A percentile compares a stretch with the other conserved stretches of the same genome.
Conservation (phyloP, 2,329 filamentous ascomycete species). For the Raffaelea ambrosiae region DNA sequence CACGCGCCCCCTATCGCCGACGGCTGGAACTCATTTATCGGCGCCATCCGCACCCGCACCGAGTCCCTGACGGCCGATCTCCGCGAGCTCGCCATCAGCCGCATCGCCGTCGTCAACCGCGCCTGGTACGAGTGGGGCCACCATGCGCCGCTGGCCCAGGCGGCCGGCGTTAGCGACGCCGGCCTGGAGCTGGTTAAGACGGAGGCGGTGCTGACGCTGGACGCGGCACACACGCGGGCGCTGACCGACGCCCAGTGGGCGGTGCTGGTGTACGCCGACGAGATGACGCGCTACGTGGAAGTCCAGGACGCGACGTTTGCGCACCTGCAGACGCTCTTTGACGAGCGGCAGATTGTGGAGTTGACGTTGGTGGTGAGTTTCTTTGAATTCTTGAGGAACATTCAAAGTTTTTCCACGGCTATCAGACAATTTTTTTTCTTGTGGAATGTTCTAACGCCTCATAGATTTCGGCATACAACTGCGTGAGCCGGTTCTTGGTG, state of each 20-base stretch:
- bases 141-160: slow-evolving; percentile 60
- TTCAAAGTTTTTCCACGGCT: slow-evolving; percentile 4
- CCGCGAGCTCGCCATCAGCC: slow-evolving; percentile 71
- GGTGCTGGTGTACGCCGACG: slow-evolving; percentile 66
- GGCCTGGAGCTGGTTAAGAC: slow-evolving; percentile 37
- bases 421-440: slow-evolving; percentile 1
- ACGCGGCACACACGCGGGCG: background rate
- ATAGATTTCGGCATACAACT: slow-evolving; percentile 64
- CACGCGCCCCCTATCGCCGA: slow-evolving; percentile 68
- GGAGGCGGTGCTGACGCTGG: slow-evolving; percentile 19
- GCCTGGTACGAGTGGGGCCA: slow-evolving; percentile 83
- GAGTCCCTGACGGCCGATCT: slow-evolving; percentile 39
- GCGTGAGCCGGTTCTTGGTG: slow-evolving; percentile 75
- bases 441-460: background rate
- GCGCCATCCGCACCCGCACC: slow-evolving; percentile 50
- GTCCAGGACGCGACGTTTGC: slow-evolving; percentile 63
- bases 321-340: slow-evolving; percentile 51
- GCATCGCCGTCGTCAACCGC: slow-evolving; percentile 70
- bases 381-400: background rate
- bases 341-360: slow-evolving; percentile 68
- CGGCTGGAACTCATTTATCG: slow-evolving; percentile 65
- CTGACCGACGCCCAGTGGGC: slow-evolving; percentile 57
- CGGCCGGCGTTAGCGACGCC: slow-evolving; percentile 46
- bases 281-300: slow-evolving; percentile 68
- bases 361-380: slow-evolving; percentile 61